A percentile compares a stretch with the other conserved stretches of the same genome.
phyloP scores from a whole-genome alignment of 805 yeast species.

The Wickerhamomyces chambardii region DNA sequence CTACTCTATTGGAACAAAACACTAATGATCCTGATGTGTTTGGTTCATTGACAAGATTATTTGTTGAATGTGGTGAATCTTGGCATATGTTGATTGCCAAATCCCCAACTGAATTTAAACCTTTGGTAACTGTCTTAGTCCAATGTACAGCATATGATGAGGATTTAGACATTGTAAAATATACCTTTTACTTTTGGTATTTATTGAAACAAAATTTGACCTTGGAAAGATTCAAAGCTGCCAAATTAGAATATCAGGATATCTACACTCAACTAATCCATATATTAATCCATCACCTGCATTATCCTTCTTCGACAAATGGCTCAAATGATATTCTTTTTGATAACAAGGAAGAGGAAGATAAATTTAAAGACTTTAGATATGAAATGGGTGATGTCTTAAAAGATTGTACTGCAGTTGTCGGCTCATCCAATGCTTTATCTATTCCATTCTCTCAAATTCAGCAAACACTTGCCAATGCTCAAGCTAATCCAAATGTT shows the following conservation, averaged over 20 bases:
- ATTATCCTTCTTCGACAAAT: slow-evolving; percentile 51
- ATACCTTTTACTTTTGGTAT: slow-evolving; percentile 92
- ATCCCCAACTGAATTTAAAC: slow-evolving; percentile 58
- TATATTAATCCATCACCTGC: slow-evolving; percentile 58
- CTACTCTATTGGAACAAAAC: slow-evolving; percentile 37
- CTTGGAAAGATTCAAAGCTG: slow-evolving; percentile 45
- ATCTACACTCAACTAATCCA: slow-evolving; percentile 49
- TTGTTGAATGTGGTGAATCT: slow-evolving; percentile 89
- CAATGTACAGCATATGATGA: slow-evolving; percentile 65
- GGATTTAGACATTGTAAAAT: slow-evolving; percentile 83
- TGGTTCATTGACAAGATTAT: slow-evolving; percentile 64
- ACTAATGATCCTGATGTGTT: slow-evolving; percentile 41
- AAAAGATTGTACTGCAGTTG: slow-evolving; percentile 89
- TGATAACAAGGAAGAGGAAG: slow-evolving; percentile 74
- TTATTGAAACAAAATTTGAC: slow-evolving; percentile 59
- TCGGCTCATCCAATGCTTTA: slow-evolving; percentile 68
- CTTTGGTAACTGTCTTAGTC: slow-evolving; percentile 64
- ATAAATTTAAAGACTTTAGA: slow-evolving; percentile 87
- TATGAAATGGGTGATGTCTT: slow-evolving; percentile 98
- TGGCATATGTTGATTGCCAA: slow-evolving; percentile 87
- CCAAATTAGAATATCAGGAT: slow-evolving; percentile 41
- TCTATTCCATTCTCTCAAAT: slow-evolving; percentile 60
- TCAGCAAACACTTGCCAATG: slow-evolving; percentile 27
- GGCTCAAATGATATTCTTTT: slow-evolving; percentile 41
- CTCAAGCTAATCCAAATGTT: too few relatives aligned